phyloP scores from a whole-genome alignment of 2,329 filamentous ascomycete species.

The Pseudogymnoascus sp. region DNA sequence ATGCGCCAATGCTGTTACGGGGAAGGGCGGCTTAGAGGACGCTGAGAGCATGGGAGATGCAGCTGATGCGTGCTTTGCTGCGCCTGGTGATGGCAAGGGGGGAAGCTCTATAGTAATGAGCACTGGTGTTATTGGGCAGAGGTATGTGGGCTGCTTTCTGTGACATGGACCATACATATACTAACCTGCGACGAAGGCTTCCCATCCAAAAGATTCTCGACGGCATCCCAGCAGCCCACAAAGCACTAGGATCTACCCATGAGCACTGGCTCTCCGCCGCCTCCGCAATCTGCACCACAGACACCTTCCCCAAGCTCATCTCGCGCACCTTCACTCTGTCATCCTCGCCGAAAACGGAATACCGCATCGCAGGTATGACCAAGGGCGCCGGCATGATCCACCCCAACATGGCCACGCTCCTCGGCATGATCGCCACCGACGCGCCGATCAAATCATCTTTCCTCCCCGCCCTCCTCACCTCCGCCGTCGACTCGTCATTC shows the following conservation, averaged over 20 bases:
- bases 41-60: conserved; percentile 73
- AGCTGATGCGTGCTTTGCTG: conserved; percentile 60
- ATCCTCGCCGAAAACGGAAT: conserved; percentile 65
- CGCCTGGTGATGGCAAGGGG: conserved; percentile 36
- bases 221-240: conserved; percentile 69
- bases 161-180: conserved; percentile 13
- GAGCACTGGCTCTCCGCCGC: conserved; percentile 81
- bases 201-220: conserved; percentile 85
- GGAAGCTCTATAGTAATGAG: conserved; percentile 88
- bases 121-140: conserved; percentile 93
- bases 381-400: conserved; percentile 99
- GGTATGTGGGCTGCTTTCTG: conserved; percentile 37
- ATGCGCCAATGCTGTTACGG: conserved; percentile 95
- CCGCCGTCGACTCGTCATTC: conserved; percentile 77
- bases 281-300: conserved; percentile 92
- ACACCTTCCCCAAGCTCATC: conserved; percentile 94
- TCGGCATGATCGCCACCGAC: conserved; percentile 88
- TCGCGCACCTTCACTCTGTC: conserved; percentile 79
- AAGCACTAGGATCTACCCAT: conserved; percentile 64
- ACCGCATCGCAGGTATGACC: conserved; percentile 86
- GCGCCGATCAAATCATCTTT: conserved; percentile 64
- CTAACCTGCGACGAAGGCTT: conserved; percentile 42
- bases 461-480: conserved; percentile 61
- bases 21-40: conserved; percentile 80
- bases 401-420: conserved; percentile 94